Base-by-base conservation (phyloP, 2,329 filamentous ascomycete genomes). In the Aspergillus eucalypticola region DNA sequence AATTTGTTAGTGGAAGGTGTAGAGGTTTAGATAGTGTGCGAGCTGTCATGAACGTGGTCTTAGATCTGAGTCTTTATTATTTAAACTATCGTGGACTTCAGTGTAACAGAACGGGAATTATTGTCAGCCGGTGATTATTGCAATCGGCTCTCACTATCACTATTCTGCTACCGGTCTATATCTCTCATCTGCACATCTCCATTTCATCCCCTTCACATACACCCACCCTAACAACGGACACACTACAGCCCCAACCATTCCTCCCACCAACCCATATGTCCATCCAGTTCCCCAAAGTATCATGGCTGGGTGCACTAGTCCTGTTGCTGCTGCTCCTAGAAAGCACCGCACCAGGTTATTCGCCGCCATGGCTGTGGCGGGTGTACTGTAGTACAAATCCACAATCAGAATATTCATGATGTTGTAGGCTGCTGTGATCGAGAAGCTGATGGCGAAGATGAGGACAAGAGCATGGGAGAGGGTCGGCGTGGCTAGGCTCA, bases 341-440 rank as follows among this genome's bases (percentile, higher is more conserved):
- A 69, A 68, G 38, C 72, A 75, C 0, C 74, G 67, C 1, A 73
- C 68, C 7, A 76, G 65, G 58, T 75, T 76, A 39, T 69, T 71
- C 5, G 74, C 70, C 13, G 74, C 73, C 66, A 71, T 75, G 0
- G 69, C 74, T 0, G 70, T 70, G 3, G 73, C 73, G 0, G 74
- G 69, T 0, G 64, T 70, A 2, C 60, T 42, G 67, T 69, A 66
- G 64, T 78, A 74, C 49, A 80, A 66, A 61, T 81, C 79, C 0
- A 81, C 72, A 41, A 81, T 73, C 15, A 84, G 66, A 0, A 81
- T 77, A 54, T 79, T 82, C 27, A 78, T 70, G 17, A 75, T 70
- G 54, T 81, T 78, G 57, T 76, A 81, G 2, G 73, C 72, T 5
- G 75, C 74, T 11, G 73, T 75, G 25, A 79, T 70, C 56, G 66